Base-by-base conservation (phyloP, 495 filamentous ascomycete genomes). In the Penicillium pulvis region DNA sequence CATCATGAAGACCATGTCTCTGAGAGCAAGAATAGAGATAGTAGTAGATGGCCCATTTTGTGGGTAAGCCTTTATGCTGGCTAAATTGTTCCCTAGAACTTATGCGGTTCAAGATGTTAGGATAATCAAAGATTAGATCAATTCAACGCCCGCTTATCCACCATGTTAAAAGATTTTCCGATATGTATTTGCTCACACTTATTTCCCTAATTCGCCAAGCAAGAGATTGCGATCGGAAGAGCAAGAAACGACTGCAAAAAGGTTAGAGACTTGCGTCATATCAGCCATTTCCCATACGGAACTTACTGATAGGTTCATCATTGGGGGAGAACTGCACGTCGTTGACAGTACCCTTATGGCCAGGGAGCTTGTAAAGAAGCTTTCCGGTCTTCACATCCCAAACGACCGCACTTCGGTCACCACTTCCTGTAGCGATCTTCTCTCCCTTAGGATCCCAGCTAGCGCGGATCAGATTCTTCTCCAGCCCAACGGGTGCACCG, bases 301-400 rank as follows among this genome's bases (percentile, higher is more conserved):
- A 89, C 93, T 86, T 81, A 97, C 93, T 86, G 49, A 98, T 88
- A 44, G 93, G 91, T 60, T 96, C 93, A 43, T 85, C 85, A 44
- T 78, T 78, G 2, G 94, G 92, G 35, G 90, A 89, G 68, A 99
- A 93, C 62, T 92, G 86, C 53, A 93, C 93, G 70, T 93, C 93
- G 67, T 98, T 98, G 44, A 98, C 95, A 2, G 91, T 90, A 12
- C 95, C 94, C 71, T 92, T 93, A 67, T 99, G 94, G 0, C 94
- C 94, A 0, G 94, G 94, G 50, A 99, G 78, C 71, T 97, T 97
- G 76, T 97, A 95, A 46, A 96, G 70, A 58, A 99, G 74, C 75
- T 94, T 98, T 39, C 87, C 91, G 6, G 82, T 86, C 61, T 88
- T 85, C 24, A 75, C 82, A 26, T 93, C 92, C 94, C 94, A 99